These are phyloP conservation scores for Cladosporium cucumerinum DNA, from an alignment of 2,329 filamentous ascomycete genomes.

Conservation along the genomic window DNA sequence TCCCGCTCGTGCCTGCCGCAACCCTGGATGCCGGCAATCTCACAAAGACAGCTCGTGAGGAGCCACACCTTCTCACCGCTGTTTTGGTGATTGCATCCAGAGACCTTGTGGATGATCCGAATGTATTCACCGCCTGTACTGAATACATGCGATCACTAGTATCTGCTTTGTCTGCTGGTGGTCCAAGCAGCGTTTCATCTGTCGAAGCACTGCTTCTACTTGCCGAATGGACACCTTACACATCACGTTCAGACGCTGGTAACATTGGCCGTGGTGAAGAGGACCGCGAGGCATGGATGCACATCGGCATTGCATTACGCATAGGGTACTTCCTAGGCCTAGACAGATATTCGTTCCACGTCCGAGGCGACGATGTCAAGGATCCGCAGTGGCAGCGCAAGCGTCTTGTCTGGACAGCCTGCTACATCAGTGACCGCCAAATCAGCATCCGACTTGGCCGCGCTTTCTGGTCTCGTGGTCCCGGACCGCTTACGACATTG, in stretches of 20 bases:
- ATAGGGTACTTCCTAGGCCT: slow-evolving; percentile 68
- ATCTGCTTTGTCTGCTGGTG: slow-evolving; percentile 63
- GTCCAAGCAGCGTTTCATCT: slow-evolving; percentile 65
- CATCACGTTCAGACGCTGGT: slow-evolving; percentile 57
- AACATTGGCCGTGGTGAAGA: slow-evolving; percentile 69
- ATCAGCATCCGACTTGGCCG: slow-evolving; percentile 69
- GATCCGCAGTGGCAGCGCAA: slow-evolving; percentile 60
- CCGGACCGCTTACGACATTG: slow-evolving; percentile 63
- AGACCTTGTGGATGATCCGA: slow-evolving; percentile 62
- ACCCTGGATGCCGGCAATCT: slow-evolving; percentile 56
- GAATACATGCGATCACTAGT: slow-evolving; percentile 68
- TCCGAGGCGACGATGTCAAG: slow-evolving; percentile 54
- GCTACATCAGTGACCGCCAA: slow-evolving; percentile 64
- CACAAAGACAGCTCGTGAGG: slow-evolving; percentile 55
- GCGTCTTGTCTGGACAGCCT: slow-evolving; percentile 65
- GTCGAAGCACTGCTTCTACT: slow-evolving; percentile 68
- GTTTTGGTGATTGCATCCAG: slow-evolving; percentile 69
- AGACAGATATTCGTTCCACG: slow-evolving; percentile 65
- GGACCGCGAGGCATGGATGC: slow-evolving; percentile 74
- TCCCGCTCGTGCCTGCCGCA: slow-evolving; percentile 62
- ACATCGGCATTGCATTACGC: slow-evolving; percentile 66
- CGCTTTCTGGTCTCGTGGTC: slow-evolving; percentile 71
- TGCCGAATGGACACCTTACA: slow-evolving; percentile 70
- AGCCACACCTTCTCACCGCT: slow-evolving; percentile 66
- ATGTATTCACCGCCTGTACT: slow-evolving; percentile 63